These are phyloP conservation scores for Pythium periplocum DNA, from an alignment of 352 stramenopile genomes.

Conservation along the genomic window DNA sequence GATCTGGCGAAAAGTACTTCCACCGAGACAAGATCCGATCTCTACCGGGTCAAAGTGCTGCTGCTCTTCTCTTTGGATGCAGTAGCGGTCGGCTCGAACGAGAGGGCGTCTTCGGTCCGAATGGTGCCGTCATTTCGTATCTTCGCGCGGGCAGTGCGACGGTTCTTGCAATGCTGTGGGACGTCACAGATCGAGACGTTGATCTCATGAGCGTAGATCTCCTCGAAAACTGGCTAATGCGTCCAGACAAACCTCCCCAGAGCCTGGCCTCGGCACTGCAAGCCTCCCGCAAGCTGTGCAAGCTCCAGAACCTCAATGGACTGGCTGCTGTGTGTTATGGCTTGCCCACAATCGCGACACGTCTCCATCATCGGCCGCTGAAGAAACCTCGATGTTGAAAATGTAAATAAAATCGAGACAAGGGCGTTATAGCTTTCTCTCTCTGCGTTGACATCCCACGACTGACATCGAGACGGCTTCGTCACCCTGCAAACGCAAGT, in stretches of 20 bases:
- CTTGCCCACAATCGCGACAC: slow-evolving; percentile 62
- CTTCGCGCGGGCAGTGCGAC: slow-evolving; percentile 87
- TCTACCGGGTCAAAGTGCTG: slow-evolving; percentile 43
- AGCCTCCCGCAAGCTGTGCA: slow-evolving; percentile 82
- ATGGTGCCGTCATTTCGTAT: slow-evolving; percentile 94
- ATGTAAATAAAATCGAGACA: too few species aligned
- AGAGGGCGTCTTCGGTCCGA: slow-evolving; percentile 90
- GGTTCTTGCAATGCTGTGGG: slow-evolving; percentile 98
- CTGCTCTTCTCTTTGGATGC: slow-evolving; percentile 96
- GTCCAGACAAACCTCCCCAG: slow-evolving; percentile 8
- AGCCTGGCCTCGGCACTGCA: slow-evolving; percentile 8
- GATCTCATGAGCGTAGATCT: slow-evolving; percentile 86
- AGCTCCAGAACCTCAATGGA: slow-evolving; percentile 93
- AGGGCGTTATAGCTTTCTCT: too few species aligned
- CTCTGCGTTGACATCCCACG: too few species aligned
- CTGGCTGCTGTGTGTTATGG: slow-evolving; percentile 95
- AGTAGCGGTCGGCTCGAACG: slow-evolving; percentile 90
- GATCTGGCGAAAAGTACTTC: slow-evolving; percentile 92
- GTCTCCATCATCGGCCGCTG: neutral
- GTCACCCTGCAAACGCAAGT: too few species aligned
- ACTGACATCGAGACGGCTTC: too few species aligned
- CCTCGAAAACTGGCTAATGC: slow-evolving; percentile 63
- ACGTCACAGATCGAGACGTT: slow-evolving; percentile 98
- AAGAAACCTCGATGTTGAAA: neutral
- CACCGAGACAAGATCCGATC: slow-evolving; percentile 72